A percentile compares a stretch with the other conserved stretches of the same genome.
These are phyloP conservation scores for Colletotrichum tropicale DNA, from an alignment of 2,329 filamentous ascomycete genomes.

Conservation along the genomic window DNA sequence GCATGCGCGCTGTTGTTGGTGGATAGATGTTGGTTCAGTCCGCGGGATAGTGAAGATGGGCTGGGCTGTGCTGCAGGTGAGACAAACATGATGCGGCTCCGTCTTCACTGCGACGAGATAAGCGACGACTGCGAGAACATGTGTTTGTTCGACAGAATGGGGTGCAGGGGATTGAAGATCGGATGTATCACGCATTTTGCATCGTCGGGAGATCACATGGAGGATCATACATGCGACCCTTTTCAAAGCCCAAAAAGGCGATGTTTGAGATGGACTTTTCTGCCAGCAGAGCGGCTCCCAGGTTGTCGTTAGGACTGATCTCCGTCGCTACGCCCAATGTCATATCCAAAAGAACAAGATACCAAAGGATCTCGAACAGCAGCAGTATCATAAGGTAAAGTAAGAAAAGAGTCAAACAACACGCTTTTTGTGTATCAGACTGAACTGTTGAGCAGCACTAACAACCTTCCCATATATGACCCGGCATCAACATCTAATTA, in stretches of 20 bases:
- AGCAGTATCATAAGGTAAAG: too few species aligned
- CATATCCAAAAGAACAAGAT: background rate
- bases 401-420: background rate
- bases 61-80: background rate
- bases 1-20: background rate
- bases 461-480: background rate
- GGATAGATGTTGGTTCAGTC: background rate
- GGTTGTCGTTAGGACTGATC: rapidly evolving
- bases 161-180: background rate
- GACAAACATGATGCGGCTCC: background rate
- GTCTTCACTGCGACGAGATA: background rate
- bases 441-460: background rate
- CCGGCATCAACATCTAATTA: background rate
- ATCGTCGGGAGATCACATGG: background rate
- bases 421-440: background rate
- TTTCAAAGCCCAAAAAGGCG: background rate
- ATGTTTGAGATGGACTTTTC: background rate
- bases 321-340: rapidly evolving
- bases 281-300: background rate
- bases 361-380: rapidly evolving
- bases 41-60: background rate
- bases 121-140: background rate
- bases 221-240: background rate
- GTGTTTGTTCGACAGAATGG: background rate
- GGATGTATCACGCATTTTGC: background rate